A percentile compares a stretch with the other conserved stretches of the same genome.
phyloP scores from a whole-genome alignment of 305 asterid genomes.

The Solanum aculeatissimum region DNA sequence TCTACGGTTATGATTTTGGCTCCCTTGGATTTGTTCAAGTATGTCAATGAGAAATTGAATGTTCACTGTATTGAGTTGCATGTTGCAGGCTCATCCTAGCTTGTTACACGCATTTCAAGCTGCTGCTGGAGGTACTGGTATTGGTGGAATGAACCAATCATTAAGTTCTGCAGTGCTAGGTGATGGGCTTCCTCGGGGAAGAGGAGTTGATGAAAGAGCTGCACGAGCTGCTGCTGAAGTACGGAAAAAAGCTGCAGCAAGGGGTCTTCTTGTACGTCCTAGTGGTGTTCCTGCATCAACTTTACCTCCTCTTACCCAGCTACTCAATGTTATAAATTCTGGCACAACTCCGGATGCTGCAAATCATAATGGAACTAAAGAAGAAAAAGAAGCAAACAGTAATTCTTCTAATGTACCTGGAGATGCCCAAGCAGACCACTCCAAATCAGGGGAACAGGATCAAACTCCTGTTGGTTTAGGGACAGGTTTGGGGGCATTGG shows the following conservation, averaged over 20 bases:
- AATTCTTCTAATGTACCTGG: constrained; percentile 24
- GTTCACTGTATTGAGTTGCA: not conserved
- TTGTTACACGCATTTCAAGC: constrained; percentile 77
- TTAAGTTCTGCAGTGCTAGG: constrained; percentile 33
- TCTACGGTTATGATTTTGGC: not conserved
- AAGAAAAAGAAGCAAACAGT: constrained; percentile 25
- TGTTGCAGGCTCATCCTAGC: constrained; percentile 75
- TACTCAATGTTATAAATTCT: constrained; percentile 44
- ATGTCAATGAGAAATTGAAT: not conserved
- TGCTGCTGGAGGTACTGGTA: constrained; percentile 40
- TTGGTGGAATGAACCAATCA: constrained; percentile 33
- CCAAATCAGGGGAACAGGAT: constrained; percentile 27
- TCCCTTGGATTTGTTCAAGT: not conserved
- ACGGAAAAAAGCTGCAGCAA: constrained; percentile 84
- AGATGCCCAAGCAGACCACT: constrained; percentile 9
- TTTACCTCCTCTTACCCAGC: constrained; percentile 53
- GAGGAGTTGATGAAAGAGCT: constrained; percentile 86
- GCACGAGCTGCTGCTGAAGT: constrained; percentile 77
- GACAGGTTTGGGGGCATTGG: constrained; percentile 53
- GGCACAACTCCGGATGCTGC: constrained; percentile 24
- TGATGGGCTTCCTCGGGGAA: constrained; percentile 51
- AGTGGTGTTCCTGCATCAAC: constrained; percentile 56
- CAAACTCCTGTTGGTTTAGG: constrained; percentile 83
- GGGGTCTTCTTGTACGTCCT: constrained; percentile 63
- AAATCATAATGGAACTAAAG: constrained; percentile 16